Percentiles rank a stretch among this genome's conserved stretches.
These are phyloP conservation scores for Crithidia expoeki DNA, from an alignment of 208 protist species.

Conservation along the genomic window DNA sequence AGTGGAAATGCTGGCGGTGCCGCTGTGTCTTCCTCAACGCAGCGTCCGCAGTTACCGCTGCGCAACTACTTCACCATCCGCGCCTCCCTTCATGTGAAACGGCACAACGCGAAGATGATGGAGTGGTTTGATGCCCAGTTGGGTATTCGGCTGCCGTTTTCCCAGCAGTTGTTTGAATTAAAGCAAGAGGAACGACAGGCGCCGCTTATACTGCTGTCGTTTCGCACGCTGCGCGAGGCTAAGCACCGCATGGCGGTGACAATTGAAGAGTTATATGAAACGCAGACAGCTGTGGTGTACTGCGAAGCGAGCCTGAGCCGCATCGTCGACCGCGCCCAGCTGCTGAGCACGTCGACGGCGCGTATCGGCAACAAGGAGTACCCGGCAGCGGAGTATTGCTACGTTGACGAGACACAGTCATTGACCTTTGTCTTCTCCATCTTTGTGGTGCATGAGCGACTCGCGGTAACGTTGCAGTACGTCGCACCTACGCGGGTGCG, in stretches of 20 bases:
- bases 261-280: conserved; percentile 59
- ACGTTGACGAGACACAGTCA: conserved; percentile 53
- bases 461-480: conserved; percentile 86
- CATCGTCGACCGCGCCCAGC: conserved; percentile 62
- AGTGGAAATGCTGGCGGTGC: not conserved
- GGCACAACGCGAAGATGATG: conserved; percentile 59
- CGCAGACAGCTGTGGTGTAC: conserved; percentile 56
- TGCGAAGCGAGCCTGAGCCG: conserved; percentile 62
- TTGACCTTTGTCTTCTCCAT: conserved; percentile 72
- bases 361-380: conserved; percentile 65
- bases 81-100: conserved; percentile 72
- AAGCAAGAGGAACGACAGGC: conserved; percentile 81
- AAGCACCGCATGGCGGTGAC: conserved; percentile 70
- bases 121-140: conserved; percentile 84
- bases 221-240: conserved; percentile 68
- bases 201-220: conserved; percentile 71
- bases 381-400: conserved; percentile 84
- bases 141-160: conserved; percentile 73
- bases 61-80: conserved; percentile 65
- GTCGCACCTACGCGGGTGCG: conserved; percentile 62
- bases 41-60: conserved; percentile 30
- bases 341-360: conserved; percentile 51
- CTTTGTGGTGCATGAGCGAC: conserved; percentile 63
- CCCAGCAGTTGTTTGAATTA: conserved; percentile 73
- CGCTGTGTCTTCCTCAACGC: conserved; percentile 5